Evolutionary conservation across 2,329 filamentous ascomycete genomes (phyloP).

Genomic region (Colletotrichum tropicicola): DNA sequence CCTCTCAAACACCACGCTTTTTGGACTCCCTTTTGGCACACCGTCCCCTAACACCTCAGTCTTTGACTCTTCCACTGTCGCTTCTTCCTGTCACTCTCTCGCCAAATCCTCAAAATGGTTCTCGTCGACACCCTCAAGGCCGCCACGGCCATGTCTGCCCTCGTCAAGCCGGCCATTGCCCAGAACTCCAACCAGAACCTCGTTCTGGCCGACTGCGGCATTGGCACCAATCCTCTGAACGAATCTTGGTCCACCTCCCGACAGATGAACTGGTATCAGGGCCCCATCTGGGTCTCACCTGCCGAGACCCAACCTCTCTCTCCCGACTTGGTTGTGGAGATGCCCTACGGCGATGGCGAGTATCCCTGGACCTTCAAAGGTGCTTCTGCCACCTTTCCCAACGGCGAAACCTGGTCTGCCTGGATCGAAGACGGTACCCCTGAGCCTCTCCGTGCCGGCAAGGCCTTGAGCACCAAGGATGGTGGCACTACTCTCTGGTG

Average conservation of each 20-base stretch:
- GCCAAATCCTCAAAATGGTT: not conserved
- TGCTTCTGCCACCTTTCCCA: constrained; percentile 47
- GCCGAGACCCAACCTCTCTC: constrained; percentile 44
- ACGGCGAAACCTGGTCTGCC: constrained; percentile 50
- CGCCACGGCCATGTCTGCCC: constrained; percentile 14
- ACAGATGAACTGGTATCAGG: constrained; percentile 53
- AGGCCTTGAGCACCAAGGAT: constrained; percentile 49
- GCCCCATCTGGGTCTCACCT: constrained; percentile 46
- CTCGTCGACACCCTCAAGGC: constrained; percentile 7
- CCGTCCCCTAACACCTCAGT: constrained; percentile 5
- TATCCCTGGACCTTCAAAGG: constrained; percentile 50
- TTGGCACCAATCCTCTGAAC: constrained; percentile 50
- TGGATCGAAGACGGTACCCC: constrained; percentile 52
- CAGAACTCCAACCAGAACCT: constrained; percentile 43
- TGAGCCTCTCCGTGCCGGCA: constrained; percentile 49
- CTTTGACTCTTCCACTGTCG: constrained; percentile 2
- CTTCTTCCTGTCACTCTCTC: not conserved
- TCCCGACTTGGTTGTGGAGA: constrained; percentile 48
- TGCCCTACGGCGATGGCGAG: constrained; percentile 46
- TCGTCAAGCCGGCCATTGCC: constrained; percentile 11
- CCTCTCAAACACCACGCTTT: not conserved
- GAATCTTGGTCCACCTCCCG: constrained; percentile 52
- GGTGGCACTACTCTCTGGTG: constrained; percentile 49
- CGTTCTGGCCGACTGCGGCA: constrained; percentile 52
- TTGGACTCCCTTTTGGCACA: not conserved